These are phyloP conservation scores for Mycena pura DNA, from an alignment of 768 basidiomycete species.

Conservation along the genomic window DNA sequence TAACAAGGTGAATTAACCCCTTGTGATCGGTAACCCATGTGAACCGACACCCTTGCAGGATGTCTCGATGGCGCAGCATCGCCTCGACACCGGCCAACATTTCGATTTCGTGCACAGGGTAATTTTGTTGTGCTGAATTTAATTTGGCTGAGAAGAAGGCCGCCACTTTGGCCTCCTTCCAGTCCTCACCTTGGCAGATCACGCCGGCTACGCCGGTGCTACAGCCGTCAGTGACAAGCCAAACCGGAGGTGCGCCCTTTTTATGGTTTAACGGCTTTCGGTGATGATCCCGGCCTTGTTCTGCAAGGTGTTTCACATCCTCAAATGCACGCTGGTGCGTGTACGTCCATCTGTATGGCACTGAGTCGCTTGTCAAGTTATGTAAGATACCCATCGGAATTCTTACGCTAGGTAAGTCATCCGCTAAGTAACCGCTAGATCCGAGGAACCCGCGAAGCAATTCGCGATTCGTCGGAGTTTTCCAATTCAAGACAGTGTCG, in stretches of 20 bases:
- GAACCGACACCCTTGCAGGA: neutral
- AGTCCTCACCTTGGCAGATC: constrained; percentile 14
- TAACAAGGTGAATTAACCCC: neutral
- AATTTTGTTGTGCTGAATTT: constrained; percentile 28
- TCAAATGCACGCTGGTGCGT: too few species aligned
- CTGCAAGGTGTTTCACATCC: neutral
- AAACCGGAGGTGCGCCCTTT: constrained; percentile 10
- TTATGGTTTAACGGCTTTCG: constrained; percentile 34
- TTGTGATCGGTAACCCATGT: constrained; percentile 1
- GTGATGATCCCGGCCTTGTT: neutral
- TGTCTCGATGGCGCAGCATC: constrained; percentile 4
- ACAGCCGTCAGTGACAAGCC: constrained; percentile 26
- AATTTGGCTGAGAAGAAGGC: constrained; percentile 30
- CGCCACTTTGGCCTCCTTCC: constrained; percentile 35
- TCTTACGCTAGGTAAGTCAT: neutral
- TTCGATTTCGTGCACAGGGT: constrained; percentile 11
- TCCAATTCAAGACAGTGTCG: constrained; percentile 40
- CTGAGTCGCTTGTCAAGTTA: neutral
- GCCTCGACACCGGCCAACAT: neutral
- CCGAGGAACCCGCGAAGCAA: neutral
- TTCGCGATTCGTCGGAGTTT: constrained; percentile 32
- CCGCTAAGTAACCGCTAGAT: neutral
- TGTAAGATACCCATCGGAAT: neutral
- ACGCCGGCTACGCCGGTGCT: constrained; percentile 10
- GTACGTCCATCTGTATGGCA: neutral